Evolutionary conservation across 1,139 yeast species (phyloP), one percentile per base, ranked within the genome.

Genomic region (Citeromyces siamensis): DNA sequence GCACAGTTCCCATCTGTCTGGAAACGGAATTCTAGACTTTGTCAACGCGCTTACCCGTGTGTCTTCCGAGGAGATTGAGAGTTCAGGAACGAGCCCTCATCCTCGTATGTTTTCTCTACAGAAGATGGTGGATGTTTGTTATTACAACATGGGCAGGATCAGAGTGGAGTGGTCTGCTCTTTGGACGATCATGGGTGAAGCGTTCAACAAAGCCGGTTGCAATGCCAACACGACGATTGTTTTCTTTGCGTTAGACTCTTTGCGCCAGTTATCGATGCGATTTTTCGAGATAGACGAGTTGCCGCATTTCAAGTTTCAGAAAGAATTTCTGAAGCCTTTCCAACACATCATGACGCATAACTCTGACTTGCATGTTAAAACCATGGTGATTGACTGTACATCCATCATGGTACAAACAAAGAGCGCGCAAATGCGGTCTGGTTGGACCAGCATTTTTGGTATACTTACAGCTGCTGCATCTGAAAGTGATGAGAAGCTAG

Each of bases 121-220:
- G 50, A 93, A 93, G 52, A 82, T 93, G 66, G 95, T 93, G 36
- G 98, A 93, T 56, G 94, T 93, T 35, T 88, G 97, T 58, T 90
- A 90, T 56, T 93, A 93, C 62, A 93, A 93, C 55, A 90, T 93
- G 97, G 77, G 76, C 40, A 82, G 98, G 64, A 86, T 93, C 49
- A 76, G 95, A 54, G 77, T 93, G 44, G 96, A 93, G 59, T 93
- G 98, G 97, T 75, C 95, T 6, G 94, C 85, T 41, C 65, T 93
- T 41, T 93, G 99, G 99, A 71, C 81, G 6, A 80, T 84, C 9
- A 82, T 93, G 82, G 95, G 95, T 9, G 83, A 74, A 44, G 84
- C 86, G 33, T 90, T 93, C 60, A 84, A 85, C 46, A 71, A 66
- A 34, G 90, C 86, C 44, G 94, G 95, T 2, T 79, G 94, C 43